Base-by-base conservation (phyloP, 1,284 basidiomycete species). In the Fistulina hepatica region DNA sequence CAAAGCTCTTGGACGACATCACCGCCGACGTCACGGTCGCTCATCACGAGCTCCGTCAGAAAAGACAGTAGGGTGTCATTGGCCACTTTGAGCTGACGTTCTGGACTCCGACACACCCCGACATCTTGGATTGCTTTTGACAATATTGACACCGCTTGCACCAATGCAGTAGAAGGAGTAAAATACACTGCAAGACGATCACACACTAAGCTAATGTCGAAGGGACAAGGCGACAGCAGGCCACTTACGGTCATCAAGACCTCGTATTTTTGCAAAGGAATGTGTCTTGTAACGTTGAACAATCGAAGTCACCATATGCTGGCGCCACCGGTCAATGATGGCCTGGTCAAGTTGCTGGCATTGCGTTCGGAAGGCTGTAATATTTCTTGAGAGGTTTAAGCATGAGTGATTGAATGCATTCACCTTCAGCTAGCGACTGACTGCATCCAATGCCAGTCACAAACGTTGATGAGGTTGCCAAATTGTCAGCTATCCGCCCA, bases 61-160 rank as follows among this genome's bases (percentile, higher is more conserved):
- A 77, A 68, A 15, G 56, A 49, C 16, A 57, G 56, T 17, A 77
- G 52, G 5, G 64, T 61, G 22, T 54, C 50, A 30, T 62, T 54
- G 21, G 64, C 52, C 30, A 67, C 51, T 34, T 44, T 40, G 30
- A 48, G 43, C 37, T 61, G 60, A 45, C 54, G 58, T 19, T 47
- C 41, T 22, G 55, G 52, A 34, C 65, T 56, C 39, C 60, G 56
- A 33, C 60, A 55, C 35, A 67, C 52, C 2, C 73, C 71, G 11
- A 82, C 51, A 15, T 69, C 64, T 42, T 73, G 70, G 36, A 79
- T 54, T 4, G 66, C 66, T 9, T 61, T 61, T 23, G 70, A 71
- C n/a, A 84, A 53, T 1, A 60, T 56, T 33, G 75, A 53, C 32
- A 84, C 51, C 9, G 73, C 70, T 30, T 69, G 61, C 41, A 75